Evolutionary conservation across 2,329 filamentous ascomycete genomes (phyloP).

Genomic region (Daldinia sp.): DNA sequence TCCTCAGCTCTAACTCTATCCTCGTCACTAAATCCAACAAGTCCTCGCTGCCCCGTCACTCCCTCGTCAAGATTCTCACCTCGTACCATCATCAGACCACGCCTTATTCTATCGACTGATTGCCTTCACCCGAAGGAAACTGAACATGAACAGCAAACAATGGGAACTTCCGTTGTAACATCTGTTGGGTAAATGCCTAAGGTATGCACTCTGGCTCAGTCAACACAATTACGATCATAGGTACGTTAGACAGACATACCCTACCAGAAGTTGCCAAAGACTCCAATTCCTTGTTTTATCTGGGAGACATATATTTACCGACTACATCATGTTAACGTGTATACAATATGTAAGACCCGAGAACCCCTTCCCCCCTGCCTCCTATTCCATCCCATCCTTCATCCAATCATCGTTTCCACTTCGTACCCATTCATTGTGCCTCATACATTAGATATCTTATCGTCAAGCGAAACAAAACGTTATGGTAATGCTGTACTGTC

Average conservation of each 20-base stretch:
- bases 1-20: not conserved
- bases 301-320: constrained; percentile 1
- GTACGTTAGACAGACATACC: not conserved
- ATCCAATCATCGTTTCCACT: not conserved
- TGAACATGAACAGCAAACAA: too few relatives aligned
- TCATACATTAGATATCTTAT: constrained; percentile 16
- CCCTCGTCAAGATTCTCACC: constrained; percentile 16
- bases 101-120: constrained; percentile 15
- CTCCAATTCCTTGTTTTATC: not conserved
- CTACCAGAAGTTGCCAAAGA: not conserved
- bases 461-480: constrained; percentile 1
- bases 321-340: constrained; percentile 1
- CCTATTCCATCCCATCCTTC: not conserved
- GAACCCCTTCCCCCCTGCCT: not conserved
- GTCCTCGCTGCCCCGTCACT: not conserved
- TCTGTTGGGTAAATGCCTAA: constrained; percentile 2
- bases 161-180: not conserved
- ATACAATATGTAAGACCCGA: constrained; percentile 5
- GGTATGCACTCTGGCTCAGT: not conserved
- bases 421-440: constrained; percentile 7
- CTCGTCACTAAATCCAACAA: not conserved
- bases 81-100: constrained; percentile 29
- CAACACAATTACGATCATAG: not conserved
- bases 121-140: not conserved
- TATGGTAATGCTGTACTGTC: not conserved